phyloP scores from a whole-genome alignment of 169 alveolate species.

The Pseudocohnilembus persalinus region DNA sequence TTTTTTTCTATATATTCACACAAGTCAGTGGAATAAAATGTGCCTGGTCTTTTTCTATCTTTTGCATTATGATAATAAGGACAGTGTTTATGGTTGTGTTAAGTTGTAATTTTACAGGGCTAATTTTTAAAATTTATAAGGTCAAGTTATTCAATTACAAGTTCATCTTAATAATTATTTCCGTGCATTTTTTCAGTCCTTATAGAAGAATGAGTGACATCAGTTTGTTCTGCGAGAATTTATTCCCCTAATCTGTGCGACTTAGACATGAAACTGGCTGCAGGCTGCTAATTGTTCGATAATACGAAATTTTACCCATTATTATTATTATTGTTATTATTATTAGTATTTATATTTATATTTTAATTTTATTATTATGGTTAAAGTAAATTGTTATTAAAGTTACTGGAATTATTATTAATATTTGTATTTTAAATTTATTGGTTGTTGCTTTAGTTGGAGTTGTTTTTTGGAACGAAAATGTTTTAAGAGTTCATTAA shows the following conservation, averaged over 20 bases:
- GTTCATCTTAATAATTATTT: background rate
- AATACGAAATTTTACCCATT: too few relatives aligned
- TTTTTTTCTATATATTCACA: slow-evolving; percentile 17
- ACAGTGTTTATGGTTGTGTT: slow-evolving; percentile 18
- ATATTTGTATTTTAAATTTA: too few relatives aligned
- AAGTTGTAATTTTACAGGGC: slow-evolving; percentile 1
- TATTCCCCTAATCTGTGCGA: background rate
- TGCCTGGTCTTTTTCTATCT: slow-evolving; percentile 25
- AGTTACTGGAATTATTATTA: too few relatives aligned
- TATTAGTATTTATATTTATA: too few relatives aligned
- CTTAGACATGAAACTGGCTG: background rate
- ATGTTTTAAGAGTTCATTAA: too few relatives aligned
- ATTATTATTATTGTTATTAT: background rate
- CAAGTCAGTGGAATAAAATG: slow-evolving; percentile 7
- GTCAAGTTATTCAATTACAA: slow-evolving; percentile 11
- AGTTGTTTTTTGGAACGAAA: too few relatives aligned
- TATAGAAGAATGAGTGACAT: slow-evolving; percentile 13
- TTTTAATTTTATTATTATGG: too few relatives aligned
- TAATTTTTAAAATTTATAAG: background rate
- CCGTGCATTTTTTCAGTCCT: background rate
- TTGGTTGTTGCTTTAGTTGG: too few relatives aligned
- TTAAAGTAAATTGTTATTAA: too few relatives aligned
- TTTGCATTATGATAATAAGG: slow-evolving; percentile 20
- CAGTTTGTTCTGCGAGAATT: background rate
- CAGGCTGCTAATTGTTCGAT: background rate